phyloP scores from a whole-genome alignment of 306 rosid genomes.

The Pachyrhizus erosus region DNA sequence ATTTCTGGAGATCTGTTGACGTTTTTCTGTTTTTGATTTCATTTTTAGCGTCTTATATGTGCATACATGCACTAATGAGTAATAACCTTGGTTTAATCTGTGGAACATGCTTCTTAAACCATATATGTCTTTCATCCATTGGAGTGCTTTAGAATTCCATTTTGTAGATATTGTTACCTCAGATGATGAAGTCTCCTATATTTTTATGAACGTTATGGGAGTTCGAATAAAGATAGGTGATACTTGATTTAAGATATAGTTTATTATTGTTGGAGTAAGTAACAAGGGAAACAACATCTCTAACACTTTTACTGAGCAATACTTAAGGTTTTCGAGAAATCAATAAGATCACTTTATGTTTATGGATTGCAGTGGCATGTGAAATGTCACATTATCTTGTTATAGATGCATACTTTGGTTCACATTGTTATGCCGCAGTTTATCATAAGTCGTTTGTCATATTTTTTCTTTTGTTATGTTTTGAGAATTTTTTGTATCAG shows the following conservation, averaged over 20 bases:
- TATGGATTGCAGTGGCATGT: slow-evolving; percentile 14
- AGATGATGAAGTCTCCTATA: not conserved
- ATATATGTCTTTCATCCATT: not conserved
- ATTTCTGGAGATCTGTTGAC: slow-evolving; percentile 3
- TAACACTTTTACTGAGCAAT: not conserved
- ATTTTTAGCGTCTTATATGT: not conserved
- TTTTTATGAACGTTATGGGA: not conserved
- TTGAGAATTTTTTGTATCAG: not conserved
- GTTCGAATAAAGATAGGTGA: not conserved
- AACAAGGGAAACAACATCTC: not conserved
- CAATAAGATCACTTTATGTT: not conserved
- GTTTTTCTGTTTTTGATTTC: slow-evolving; percentile 21
- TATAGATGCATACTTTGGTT: slow-evolving; percentile 9
- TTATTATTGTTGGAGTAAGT: slow-evolving; percentile 25
- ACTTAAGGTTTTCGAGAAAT: slow-evolving; percentile 23
- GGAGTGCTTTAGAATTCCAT: slow-evolving; percentile 14
- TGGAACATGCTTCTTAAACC: slow-evolving; percentile 24
- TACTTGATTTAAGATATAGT: slow-evolving; percentile 6
- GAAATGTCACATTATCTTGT: slow-evolving; percentile 14
- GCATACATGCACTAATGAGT: slow-evolving; percentile 7
- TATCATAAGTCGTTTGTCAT: not conserved
- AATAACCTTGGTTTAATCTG: slow-evolving; percentile 18
- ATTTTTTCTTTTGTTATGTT: not conserved
- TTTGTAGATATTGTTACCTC: slow-evolving; percentile 10
- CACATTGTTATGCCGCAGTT: not conserved